These are phyloP conservation scores for Trichoderma afroharzianum DNA, from an alignment of 2,329 filamentous ascomycete genomes.

Conservation along the genomic window DNA sequence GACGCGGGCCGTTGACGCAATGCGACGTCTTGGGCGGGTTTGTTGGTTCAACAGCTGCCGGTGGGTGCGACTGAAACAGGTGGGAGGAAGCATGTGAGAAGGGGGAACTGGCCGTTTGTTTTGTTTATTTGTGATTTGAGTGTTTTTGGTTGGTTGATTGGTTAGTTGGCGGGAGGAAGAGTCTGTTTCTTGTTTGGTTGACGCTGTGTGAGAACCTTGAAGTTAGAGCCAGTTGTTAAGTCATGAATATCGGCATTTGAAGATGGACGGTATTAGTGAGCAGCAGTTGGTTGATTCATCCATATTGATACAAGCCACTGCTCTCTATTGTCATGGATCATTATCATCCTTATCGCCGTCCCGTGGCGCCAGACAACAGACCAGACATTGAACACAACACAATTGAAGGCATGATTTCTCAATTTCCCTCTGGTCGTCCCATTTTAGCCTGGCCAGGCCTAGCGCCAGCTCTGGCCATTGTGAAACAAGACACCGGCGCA, in stretches of 20 bases:
- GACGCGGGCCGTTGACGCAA: background rate
- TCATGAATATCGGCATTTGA: background rate
- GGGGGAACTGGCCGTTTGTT: background rate
- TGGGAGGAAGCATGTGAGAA: conserved; percentile 9
- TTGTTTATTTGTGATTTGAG: background rate
- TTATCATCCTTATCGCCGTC: background rate
- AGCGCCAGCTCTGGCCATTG: conserved; percentile 24
- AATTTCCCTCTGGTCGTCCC: background rate
- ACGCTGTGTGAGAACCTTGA: background rate
- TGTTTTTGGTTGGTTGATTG: background rate
- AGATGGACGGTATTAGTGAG: background rate
- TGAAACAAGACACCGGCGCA: conserved; percentile 26
- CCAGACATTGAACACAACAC: background rate
- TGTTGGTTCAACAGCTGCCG: conserved; percentile 13
- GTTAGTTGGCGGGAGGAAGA: too few species aligned
- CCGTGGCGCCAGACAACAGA: background rate
- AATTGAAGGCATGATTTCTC: background rate
- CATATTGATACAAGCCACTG: background rate
- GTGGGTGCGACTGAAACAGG: conserved; percentile 11
- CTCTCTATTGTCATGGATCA: background rate
- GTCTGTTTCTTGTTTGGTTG: background rate
- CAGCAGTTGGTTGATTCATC: background rate
- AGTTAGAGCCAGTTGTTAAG: background rate
- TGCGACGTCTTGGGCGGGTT: background rate
- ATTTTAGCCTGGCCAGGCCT: conserved; percentile 21